phyloP scores from a whole-genome alignment of 345 rosid genomes.

The Moricandia moricandioides region DNA sequence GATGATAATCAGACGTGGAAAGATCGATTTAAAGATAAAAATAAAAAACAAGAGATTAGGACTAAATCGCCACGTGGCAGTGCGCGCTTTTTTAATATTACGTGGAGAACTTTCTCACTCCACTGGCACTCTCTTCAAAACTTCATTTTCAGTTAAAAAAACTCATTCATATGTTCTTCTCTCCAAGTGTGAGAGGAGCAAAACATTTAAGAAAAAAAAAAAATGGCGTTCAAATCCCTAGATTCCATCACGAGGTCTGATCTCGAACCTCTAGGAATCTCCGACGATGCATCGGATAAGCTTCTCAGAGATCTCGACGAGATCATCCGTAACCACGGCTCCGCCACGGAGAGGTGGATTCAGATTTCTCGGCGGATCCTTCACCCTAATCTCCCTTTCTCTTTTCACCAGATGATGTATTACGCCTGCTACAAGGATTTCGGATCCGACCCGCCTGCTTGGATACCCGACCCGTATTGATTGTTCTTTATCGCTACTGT shows the following conservation, averaged over 20 bases:
- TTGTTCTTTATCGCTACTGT: neutral
- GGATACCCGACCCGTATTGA: slow-evolving; percentile 77
- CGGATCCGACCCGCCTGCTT: slow-evolving; percentile 88
- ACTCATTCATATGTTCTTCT: no score
- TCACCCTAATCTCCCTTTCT: slow-evolving; percentile 70
- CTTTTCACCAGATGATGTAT: slow-evolving; percentile 82
- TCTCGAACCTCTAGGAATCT: slow-evolving; percentile 61
- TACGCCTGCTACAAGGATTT: slow-evolving; percentile 77
- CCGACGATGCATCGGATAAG: slow-evolving; percentile 34
- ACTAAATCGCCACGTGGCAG: slow-evolving; percentile 1
- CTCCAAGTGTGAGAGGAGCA: neutral
- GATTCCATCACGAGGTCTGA: slow-evolving; percentile 51
- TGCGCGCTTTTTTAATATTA: slow-evolving; percentile 2
- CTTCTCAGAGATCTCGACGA: slow-evolving; percentile 46
- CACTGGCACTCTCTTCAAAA: neutral
- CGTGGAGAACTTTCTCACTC: slow-evolving; percentile 11
- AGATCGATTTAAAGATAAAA: neutral
- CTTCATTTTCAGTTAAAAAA: neutral
- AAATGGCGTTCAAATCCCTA: slow-evolving; percentile 52
- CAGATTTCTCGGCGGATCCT: slow-evolving; percentile 55
- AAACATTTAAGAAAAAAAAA: neutral
- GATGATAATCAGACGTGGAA: slow-evolving; percentile 26
- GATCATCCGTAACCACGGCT: slow-evolving; percentile 41
- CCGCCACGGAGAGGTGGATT: slow-evolving; percentile 53
- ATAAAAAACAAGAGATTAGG: neutral